phyloP scores from a whole-genome alignment of 805 yeast species.

The Teunomyces gatunensis region DNA sequence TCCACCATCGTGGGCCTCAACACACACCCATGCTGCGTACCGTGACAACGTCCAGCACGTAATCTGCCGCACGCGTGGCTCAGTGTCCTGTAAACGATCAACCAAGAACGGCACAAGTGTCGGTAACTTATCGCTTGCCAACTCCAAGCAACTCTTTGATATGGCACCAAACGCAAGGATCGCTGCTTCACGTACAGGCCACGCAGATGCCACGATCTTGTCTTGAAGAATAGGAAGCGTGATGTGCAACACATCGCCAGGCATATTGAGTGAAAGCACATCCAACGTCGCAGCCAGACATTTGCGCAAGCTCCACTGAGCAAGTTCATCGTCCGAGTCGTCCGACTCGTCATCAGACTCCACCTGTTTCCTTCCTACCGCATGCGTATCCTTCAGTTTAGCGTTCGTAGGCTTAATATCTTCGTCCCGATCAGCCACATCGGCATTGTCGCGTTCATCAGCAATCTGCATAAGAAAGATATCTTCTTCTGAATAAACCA shows the following conservation, averaged over 20 bases:
- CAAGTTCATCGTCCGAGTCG: conserved; percentile 49
- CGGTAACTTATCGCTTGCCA: conserved; percentile 70
- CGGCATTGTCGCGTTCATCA: conserved; percentile 74
- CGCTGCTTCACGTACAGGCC: conserved; percentile 93
- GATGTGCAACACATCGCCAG: conserved; percentile 62
- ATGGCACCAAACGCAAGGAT: conserved; percentile 94
- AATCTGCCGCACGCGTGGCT: conserved; percentile 87
- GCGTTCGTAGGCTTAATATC: conserved; percentile 84
- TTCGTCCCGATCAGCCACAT: conserved; percentile 77
- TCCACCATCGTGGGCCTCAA: conserved; percentile 61
- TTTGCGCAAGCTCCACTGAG: conserved; percentile 88
- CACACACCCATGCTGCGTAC: conserved; percentile 77
- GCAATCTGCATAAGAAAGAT: conserved; percentile 58
- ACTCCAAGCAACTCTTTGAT: conserved; percentile 80
- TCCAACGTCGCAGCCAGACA: conserved; percentile 95
- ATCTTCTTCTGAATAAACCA: conserved; percentile 88
- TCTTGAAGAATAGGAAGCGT: conserved; percentile 76
- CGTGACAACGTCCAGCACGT: conserved; percentile 95
- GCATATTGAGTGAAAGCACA: conserved; percentile 64
- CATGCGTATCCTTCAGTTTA: conserved; percentile 49
- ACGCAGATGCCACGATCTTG: conserved; percentile 63
- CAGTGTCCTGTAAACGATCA: conserved; percentile 68
- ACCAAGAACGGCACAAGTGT: conserved; percentile 81
- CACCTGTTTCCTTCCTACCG: conserved; percentile 12
- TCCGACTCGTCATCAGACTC: conserved; percentile 64